These are phyloP conservation scores for Heliosperma pusillum DNA, from an alignment of 148 eudicot genomes.

Conservation along the genomic window DNA sequence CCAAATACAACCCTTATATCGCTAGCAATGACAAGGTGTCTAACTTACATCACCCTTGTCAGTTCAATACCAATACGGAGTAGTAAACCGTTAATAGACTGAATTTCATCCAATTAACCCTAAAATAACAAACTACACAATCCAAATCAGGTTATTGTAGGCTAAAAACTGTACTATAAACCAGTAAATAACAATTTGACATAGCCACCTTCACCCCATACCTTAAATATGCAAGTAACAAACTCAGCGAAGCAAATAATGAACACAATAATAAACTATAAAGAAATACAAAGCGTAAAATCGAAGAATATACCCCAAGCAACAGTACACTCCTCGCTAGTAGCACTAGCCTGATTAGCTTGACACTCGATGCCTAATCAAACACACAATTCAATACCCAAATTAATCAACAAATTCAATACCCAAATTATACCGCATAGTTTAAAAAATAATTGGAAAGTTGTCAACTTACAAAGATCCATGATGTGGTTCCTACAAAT, in stretches of 20 bases:
- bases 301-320: conserved; percentile 66
- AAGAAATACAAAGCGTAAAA: not conserved
- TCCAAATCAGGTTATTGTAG: not conserved
- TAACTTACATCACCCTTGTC: not conserved
- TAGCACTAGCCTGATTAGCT: conserved; percentile 89
- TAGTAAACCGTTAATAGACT: not conserved
- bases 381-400: conserved; percentile 21
- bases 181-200: not conserved
- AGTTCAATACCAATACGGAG: not conserved
- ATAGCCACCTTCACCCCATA: not conserved
- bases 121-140: not conserved
- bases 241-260: not conserved
- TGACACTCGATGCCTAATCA: conserved; percentile 76
- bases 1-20: not conserved
- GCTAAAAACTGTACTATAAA: not conserved
- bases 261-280: not conserved
- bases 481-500: conserved; percentile 95
- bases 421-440: not conserved
- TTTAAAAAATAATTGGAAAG: not conserved
- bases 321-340: conserved; percentile 85
- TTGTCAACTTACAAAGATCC: conserved; percentile 67
- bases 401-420: conserved; percentile 37
- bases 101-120: not conserved
- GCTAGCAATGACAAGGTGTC: not conserved
- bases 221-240: not conserved